Base-by-base conservation (phyloP, 768 basidiomycete genomes). In the Leccinum rimulosum region DNA sequence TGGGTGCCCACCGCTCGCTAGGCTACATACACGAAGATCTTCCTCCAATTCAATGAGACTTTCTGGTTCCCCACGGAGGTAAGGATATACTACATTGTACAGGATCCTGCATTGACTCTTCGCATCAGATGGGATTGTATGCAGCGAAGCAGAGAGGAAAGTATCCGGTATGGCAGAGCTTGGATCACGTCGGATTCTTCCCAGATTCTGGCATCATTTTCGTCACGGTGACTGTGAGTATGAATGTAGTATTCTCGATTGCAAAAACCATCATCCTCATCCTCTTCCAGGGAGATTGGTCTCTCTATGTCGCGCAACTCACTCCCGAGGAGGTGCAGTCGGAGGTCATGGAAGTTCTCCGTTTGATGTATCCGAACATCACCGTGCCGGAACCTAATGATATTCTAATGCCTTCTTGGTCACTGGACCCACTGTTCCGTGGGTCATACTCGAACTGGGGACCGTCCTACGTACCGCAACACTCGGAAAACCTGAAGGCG, bases 371-470 rank as follows among this genome's bases (percentile, higher is more conserved):
- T 69, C 84, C 83, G 3, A 73, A 81, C 55, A 71, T 72, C 52
- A 75, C 73, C 4, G 75, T 89, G 11, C 86, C 86, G 6, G 77
- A 79, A 4, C 86, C 88, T 0, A 62, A 75, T 6, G 83, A 79
- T 31, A 83, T 89, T 68, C 77, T 77, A 65, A 80, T 84, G 61
- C 78, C 80, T 3, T 71, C 77, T 3, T 89, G 88, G 88, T 63
- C 75, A 50, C 68, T 70, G 12, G 77, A 88, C 64, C 79, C 80
- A 3, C 71, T 81, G 35, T 74, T 56, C 60, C 64, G 68, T 0
- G 73, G 72, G 4, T 83, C 85, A 4, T 89, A 85, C 63, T 84
- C 83, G 22, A 89, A 87, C 60, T 89, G 86, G 86, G 87, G 86
- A 0, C 77, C 88, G 0, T 78, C 83, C 3, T 87, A 86, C 61